phyloP scores from a whole-genome alignment of 176 grass and related monocot genomes.

The Cymbopogon citratus region DNA sequence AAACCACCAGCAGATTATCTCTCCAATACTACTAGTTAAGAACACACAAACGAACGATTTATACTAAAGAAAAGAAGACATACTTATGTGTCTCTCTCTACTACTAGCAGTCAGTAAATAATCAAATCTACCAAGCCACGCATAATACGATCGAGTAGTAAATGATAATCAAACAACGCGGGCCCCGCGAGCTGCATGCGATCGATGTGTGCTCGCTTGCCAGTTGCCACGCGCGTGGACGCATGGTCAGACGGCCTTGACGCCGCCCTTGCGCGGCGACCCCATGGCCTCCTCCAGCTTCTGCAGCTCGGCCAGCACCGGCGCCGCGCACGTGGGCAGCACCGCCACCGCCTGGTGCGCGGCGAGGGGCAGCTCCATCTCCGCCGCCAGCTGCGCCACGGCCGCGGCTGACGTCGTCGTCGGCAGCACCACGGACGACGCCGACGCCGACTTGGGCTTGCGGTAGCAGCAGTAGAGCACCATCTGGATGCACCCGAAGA shows the following conservation, averaged over 20 bases:
- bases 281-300: constrained; percentile 41
- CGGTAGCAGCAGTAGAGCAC: constrained; percentile 62
- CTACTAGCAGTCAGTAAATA: no score
- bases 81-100: no score
- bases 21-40: background rate
- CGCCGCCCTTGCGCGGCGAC: constrained; percentile 37
- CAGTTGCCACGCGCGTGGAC: no score
- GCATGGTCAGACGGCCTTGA: constrained; percentile 23
- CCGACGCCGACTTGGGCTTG: constrained; percentile 23
- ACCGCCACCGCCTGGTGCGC: constrained; percentile 34
- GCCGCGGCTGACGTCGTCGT: background rate
- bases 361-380: constrained; percentile 32
- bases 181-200: no score
- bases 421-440: constrained; percentile 10
- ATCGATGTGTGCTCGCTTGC: no score
- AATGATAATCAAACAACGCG: no score
- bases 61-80: no score
- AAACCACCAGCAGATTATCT: no score
- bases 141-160: no score
- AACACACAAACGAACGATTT: background rate
- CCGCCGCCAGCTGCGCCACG: background rate
- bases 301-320: constrained; percentile 60
- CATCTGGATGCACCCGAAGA: constrained; percentile 77
- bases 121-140: no score
- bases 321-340: constrained; percentile 37